Conservation (phyloP, 371 early-diverging fungal genomes). For the Mucor indicus region DNA sequence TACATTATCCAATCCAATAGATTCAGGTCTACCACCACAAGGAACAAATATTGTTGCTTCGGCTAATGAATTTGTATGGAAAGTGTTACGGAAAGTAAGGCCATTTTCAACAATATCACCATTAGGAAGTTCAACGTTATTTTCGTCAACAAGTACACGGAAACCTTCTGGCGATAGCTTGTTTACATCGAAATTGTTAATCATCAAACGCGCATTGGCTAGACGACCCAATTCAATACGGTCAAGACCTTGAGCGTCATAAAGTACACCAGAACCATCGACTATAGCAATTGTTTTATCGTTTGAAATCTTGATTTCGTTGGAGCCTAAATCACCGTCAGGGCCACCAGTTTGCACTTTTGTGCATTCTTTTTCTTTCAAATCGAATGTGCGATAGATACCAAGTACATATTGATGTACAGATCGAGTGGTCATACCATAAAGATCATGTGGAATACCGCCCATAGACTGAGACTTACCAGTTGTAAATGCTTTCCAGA, state of each 20-base stretch:
- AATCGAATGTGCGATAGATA: conserved; percentile 84
- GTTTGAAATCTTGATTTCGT: conserved; percentile 97
- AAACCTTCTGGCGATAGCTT: conserved; percentile 85
- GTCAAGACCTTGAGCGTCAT: conserved; percentile 89
- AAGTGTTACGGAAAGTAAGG: conserved; percentile 92
- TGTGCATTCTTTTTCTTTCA: conserved; percentile 74
- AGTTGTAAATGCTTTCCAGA: conserved; percentile 99
- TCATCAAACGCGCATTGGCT: conserved; percentile 83
- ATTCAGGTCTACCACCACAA: conserved; percentile 97
- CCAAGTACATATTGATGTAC: conserved; percentile 98
- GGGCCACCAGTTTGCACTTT: conserved; percentile 98
- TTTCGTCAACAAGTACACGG: conserved; percentile 92
- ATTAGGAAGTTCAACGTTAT: conserved; percentile 81
- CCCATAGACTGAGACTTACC: conserved; percentile 95
- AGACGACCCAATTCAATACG: conserved; percentile 82
- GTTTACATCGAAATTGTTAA: conserved; percentile 80
- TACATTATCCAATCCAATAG: conserved; percentile 93
- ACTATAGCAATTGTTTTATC: conserved; percentile 95
- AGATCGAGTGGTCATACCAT: conserved; percentile 97
- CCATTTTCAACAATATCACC: conserved; percentile 89
- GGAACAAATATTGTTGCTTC: conserved; percentile 93
- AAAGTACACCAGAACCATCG: conserved; percentile 95
- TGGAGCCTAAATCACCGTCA: conserved; percentile 98
- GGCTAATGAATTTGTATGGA: conserved; percentile 86
- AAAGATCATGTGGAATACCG: conserved; percentile 97